phyloP scores from a whole-genome alignment of 2,329 filamentous ascomycete genomes.

The Colletotrichum trifolii region DNA sequence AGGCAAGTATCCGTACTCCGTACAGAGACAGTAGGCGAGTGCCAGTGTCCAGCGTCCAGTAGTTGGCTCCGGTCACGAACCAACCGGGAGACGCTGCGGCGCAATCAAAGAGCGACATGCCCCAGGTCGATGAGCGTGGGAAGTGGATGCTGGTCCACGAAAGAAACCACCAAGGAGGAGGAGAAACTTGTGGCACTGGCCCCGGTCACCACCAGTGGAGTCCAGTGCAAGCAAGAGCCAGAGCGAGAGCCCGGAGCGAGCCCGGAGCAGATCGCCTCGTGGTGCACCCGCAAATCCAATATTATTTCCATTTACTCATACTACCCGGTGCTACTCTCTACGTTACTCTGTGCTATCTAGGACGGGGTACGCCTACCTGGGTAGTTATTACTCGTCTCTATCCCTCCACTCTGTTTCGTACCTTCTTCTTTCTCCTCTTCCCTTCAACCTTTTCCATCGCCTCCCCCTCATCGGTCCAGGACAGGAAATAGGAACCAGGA shows the following conservation, averaged over 20 bases:
- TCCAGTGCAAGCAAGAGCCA: not conserved
- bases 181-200: not conserved
- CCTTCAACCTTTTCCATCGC: conserved; percentile 19
- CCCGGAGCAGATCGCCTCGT: conserved; percentile 7
- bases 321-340: too few relatives aligned
- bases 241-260: not conserved
- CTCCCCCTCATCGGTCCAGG: conserved; percentile 17
- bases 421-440: conserved; percentile 14
- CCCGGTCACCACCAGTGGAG: too few relatives aligned
- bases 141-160: conserved; percentile 10
- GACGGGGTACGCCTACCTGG: too few relatives aligned
- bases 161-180: conserved; percentile 4
- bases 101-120: conserved; percentile 38
- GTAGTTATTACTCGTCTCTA: conserved; percentile 22
- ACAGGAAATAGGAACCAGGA: conserved; percentile 5
- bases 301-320: not conserved
- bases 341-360: too few relatives aligned
- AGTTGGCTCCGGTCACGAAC: conserved; percentile 25
- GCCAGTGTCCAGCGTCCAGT: conserved; percentile 19
- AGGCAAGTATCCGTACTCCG: too few relatives aligned
- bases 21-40: conserved; percentile 27
- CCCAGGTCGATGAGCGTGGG: conserved; percentile 20
- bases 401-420: conserved; percentile 23
- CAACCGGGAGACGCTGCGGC: conserved; percentile 25
- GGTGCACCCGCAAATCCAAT: conserved; percentile 16